phyloP scores from a whole-genome alignment of 306 rosid genomes.

The Prunus kanzakura region DNA sequence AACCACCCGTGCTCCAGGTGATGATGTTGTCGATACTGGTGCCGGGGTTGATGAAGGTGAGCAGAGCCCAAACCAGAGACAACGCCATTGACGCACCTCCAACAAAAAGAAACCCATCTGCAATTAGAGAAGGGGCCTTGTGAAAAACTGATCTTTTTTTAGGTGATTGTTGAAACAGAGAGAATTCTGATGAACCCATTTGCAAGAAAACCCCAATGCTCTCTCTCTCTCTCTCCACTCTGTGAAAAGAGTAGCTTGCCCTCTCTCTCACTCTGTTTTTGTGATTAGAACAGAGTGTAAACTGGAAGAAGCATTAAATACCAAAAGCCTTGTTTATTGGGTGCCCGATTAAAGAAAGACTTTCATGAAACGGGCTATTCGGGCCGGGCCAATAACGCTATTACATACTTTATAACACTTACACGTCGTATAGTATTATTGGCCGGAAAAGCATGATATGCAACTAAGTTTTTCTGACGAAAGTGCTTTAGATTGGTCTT shows the following conservation, averaged over 20 bases:
- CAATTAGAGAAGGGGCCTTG: conserved; percentile 15
- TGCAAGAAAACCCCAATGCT: not conserved
- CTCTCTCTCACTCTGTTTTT: not conserved
- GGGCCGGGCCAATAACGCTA: too few relatives aligned
- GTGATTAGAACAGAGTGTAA: not conserved
- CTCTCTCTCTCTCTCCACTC: not conserved
- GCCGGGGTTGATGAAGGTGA: conserved; percentile 8
- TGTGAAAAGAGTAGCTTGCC: not conserved
- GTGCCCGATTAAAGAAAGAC: not conserved
- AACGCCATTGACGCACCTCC: conserved; percentile 17
- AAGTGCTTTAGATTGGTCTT: not conserved
- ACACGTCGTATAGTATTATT: not conserved
- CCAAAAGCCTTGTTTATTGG: not conserved
- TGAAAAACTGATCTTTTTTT: conserved; percentile 1
- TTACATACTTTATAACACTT: too few relatives aligned
- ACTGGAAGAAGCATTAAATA: not conserved
- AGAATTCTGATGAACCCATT: conserved; percentile 4
- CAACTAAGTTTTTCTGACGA: not conserved
- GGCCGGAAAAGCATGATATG: too few relatives aligned
- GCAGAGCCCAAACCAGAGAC: conserved; percentile 9
- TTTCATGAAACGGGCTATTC: too few relatives aligned
- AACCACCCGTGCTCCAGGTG: not conserved
- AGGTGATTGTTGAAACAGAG: not conserved
- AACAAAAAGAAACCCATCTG: conserved; percentile 17
- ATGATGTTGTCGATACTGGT: conserved; percentile 8